A percentile compares a stretch with the other conserved stretches of the same genome.
phyloP scores from a whole-genome alignment of 164 flowering plant species.

The Macadamia integrifolia region DNA sequence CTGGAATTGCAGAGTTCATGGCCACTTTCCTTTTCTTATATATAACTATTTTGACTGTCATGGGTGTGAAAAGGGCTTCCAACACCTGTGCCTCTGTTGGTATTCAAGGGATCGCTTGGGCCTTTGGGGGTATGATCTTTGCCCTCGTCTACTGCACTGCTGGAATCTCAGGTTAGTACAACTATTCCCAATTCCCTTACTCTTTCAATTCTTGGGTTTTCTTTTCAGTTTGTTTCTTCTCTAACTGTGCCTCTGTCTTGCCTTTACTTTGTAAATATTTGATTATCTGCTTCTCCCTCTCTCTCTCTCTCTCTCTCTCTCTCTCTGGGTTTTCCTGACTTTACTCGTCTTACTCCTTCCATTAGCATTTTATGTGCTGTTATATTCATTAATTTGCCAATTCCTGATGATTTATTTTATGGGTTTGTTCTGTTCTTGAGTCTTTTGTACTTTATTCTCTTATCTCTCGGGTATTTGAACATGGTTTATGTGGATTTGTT shows the following conservation, averaged over 20 bases:
- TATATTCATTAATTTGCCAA: not conserved
- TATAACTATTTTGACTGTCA: not conserved
- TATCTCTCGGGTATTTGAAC: not conserved
- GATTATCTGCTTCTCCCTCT: too few relatives aligned
- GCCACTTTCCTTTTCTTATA: not conserved
- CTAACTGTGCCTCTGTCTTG: too few relatives aligned
- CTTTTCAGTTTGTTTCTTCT: not conserved
- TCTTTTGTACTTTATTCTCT: not conserved
- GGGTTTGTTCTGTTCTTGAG: not conserved
- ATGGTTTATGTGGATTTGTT: too few relatives aligned
- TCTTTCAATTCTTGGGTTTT: not conserved
- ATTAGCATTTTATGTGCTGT: not conserved
- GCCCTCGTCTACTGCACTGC: slow-evolving; percentile 1
- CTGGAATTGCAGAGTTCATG: slow-evolving; percentile 1
- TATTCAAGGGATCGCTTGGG: not conserved
- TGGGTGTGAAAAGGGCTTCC: not conserved
- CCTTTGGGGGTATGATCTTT: slow-evolving; percentile 1
- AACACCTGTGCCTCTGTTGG: not conserved
- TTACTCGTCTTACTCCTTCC: too few relatives aligned
- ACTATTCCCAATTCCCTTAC: not conserved
- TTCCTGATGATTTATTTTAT: not conserved
- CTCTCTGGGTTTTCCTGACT: not conserved
- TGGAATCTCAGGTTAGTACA: not conserved
- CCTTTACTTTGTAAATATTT: too few relatives aligned
- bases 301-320: too few relatives aligned